Conservation (phyloP, 2,329 filamentous ascomycete species). For the Alternaria incomplexa region DNA sequence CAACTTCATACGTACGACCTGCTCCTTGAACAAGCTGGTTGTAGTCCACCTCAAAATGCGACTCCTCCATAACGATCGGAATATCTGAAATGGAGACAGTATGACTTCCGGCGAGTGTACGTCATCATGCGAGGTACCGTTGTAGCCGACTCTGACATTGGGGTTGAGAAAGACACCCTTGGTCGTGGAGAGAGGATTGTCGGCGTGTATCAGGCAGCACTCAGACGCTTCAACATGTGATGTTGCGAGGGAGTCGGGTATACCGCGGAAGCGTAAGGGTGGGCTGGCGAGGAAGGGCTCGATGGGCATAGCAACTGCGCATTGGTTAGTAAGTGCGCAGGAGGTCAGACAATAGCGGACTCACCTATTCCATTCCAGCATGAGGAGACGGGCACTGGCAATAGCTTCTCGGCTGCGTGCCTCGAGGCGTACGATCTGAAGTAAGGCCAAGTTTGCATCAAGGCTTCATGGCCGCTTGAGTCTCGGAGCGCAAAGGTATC, state of each 20-base stretch:
- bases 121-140: conserved; percentile 38
- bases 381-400: conserved; percentile 65
- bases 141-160: conserved; percentile 71
- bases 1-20: conserved; percentile 12
- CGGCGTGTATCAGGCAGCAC: conserved; percentile 78
- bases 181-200: conserved; percentile 63
- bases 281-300: conserved; percentile 30
- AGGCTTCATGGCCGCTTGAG: conserved; percentile 56
- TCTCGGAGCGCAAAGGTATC: conserved; percentile 69
- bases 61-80: conserved; percentile 16
- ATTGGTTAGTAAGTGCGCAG: neutral
- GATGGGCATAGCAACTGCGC: conserved; percentile 41
- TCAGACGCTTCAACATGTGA: conserved; percentile 76
- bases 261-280: conserved; percentile 66
- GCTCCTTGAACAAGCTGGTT: conserved; percentile 15
- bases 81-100: conserved; percentile 18
- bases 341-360: neutral
- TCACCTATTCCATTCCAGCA: conserved; percentile 71
- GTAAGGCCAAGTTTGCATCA: conserved; percentile 66
- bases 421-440: conserved; percentile 61
- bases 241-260: conserved; percentile 65
- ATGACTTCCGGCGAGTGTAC: conserved; percentile 10
- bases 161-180: conserved; percentile 73
- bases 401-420: conserved; percentile 55
- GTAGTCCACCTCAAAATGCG: conserved; percentile 16